Percentiles rank a stretch among this genome's conserved stretches.
Evolutionary conservation across 2,329 filamentous ascomycete species (phyloP).

Genomic region (Pseudogymnoascus sp.): DNA sequence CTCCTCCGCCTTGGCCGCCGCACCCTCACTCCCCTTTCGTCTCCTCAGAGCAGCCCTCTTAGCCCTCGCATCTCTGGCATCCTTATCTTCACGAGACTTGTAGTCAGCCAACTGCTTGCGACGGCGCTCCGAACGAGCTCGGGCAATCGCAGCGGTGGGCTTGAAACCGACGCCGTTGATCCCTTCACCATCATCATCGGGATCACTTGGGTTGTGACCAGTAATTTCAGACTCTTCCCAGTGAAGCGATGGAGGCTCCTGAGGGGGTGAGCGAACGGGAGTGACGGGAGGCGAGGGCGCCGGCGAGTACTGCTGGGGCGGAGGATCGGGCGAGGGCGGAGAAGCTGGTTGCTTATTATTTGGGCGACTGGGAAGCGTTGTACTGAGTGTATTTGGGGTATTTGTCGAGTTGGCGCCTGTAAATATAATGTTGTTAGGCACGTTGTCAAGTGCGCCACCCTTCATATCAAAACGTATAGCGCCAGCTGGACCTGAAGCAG

Average conservation of each 20-base stretch:
- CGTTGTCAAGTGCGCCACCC: not conserved
- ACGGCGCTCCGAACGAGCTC: slow-evolving; percentile 47
- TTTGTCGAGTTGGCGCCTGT: not conserved
- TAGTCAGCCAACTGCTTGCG: slow-evolving; percentile 56
- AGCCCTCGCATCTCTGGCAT: slow-evolving; percentile 52
- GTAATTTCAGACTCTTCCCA: slow-evolving; percentile 64
- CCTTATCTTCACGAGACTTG: slow-evolving; percentile 50
- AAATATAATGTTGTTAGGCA: not conserved
- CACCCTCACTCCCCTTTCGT: slow-evolving; percentile 11
- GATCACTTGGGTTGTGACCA: slow-evolving; percentile 54
- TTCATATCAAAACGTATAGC: not conserved
- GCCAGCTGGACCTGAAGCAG: not conserved
- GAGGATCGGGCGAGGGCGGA: slow-evolving; percentile 19
- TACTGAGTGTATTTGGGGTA: not conserved
- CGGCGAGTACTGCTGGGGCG: not conserved
- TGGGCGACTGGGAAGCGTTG: slow-evolving; percentile 18
- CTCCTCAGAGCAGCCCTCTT: slow-evolving; percentile 45
- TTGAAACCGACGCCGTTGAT: slow-evolving; percentile 62
- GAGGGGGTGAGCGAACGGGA: not conserved
- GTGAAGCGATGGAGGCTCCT: slow-evolving; percentile 47
- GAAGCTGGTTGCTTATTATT: not conserved
- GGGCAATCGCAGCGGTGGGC: slow-evolving; percentile 52
- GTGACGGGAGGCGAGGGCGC: not conserved
- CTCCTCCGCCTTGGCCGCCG: slow-evolving; percentile 9
- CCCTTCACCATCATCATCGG: slow-evolving; percentile 58